Base-by-base conservation (phyloP, 345 rosid genomes). In the Eucalyptus paniculata region DNA sequence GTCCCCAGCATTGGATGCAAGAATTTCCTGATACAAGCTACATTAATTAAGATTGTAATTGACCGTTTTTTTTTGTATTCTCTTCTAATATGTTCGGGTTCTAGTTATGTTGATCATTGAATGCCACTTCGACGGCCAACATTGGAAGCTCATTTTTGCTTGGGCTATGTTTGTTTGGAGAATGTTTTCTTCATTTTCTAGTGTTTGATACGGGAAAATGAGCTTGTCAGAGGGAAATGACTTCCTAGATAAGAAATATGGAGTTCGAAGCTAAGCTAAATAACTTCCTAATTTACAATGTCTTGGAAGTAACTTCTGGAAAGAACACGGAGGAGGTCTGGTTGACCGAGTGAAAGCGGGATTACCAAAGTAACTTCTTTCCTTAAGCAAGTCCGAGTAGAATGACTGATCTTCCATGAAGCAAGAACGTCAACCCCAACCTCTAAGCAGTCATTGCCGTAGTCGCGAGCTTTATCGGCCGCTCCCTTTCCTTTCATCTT, bases 401-500 rank as follows among this genome's bases (percentile, higher is more conserved):
- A 56, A 56, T 24, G 30, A 56, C 62, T 24, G 62, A 56, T 56
- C 62, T 56, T 56, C 62, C 62, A 24, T 1, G 62, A 56, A 56
- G 62, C 62, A 65, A 30, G 40, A 65, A n/a, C 40, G 10, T 56
- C 40, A 65, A 16, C 77, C 77, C 77, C 40, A 16, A 15, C 21
- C 37, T n/a, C 72, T 4, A 30, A 62, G 72, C 32, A 30, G 72
- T 62, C 72, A n/a, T 62, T 14, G 19, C 32, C 9, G 37, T 1
- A 8, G 40, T 3, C 8, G 19, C 18, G 8, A n/a, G n/a, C 5
- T 65, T 90, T 88, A 93, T 86, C 24, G 90, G 91, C 88, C 88
- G 91, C 26, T 90, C 88, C 86, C 67, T 92, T 47, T 47, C 2
- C 77, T 90, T 92, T 94, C 65, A 89, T 91, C 34, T 89, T 92